Evolutionary conservation across 768 basidiomycete genomes (phyloP).

Genomic region (Mycena metata): DNA sequence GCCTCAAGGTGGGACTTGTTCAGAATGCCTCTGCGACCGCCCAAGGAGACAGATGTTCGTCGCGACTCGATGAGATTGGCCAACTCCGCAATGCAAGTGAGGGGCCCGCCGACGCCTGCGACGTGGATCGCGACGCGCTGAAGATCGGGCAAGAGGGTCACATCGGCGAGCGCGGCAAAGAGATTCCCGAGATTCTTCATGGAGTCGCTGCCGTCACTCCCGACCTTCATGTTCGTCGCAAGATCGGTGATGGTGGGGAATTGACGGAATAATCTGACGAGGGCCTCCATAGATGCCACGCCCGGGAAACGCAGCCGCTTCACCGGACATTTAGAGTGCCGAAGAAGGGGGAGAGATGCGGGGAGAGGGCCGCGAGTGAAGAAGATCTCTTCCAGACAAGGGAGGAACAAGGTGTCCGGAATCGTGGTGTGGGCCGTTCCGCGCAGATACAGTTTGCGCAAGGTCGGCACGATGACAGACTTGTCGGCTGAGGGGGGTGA

Average conservation of each 20-base stretch:
- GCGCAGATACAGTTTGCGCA: no score
- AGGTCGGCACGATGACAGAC: no score
- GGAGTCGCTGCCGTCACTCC: neutral
- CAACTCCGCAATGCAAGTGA: neutral
- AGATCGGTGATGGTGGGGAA: neutral
- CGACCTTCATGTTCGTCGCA: neutral
- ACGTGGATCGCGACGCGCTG: neutral
- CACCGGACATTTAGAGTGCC: neutral
- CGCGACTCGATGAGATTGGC: neutral
- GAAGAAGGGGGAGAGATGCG: neutral
- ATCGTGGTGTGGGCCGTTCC: neutral
- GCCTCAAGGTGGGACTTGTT: no score
- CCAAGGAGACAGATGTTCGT: neutral
- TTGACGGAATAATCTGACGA: neutral
- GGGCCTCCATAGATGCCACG: neutral
- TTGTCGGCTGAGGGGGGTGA: no score
- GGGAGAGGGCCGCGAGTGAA: neutral
- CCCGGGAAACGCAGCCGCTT: neutral
- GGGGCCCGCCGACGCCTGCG: neutral
- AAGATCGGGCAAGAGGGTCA: neutral
- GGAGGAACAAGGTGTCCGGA: neutral
- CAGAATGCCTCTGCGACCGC: neutral
- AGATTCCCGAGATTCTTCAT: neutral
- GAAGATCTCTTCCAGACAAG: neutral
- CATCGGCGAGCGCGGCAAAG: neutral